Base-by-base conservation (phyloP, 163 green algal species). In the Smithsoniella earleae region DNA sequence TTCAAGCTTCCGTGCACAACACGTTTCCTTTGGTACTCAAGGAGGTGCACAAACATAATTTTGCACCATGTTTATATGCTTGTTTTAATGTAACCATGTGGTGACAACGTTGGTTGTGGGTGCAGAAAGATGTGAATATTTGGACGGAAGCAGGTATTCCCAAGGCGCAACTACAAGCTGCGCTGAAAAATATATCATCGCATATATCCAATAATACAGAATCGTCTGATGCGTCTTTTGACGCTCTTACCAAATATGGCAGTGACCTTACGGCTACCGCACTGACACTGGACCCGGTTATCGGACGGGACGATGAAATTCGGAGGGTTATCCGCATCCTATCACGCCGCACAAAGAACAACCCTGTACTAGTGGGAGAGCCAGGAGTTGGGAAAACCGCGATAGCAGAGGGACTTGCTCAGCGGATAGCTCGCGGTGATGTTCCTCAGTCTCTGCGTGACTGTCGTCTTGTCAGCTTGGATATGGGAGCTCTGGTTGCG, bases 381-480 rank as follows among this genome's bases (percentile, higher is more conserved):
- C 91, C 91, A n/a, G 90, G 90, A 28, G 90, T 96, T 31, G 91
- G 91, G 73, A 97, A 97, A 80, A 97, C 90, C 3, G 91, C 91
- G 13, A 93, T 96, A 46, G 86, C 86, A 36, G 90, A 95, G 82
- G 90, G 89, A 1, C 86, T 98, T 62, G 93, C 93, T 37, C 93
- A 98, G 84, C 86, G 93, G 36, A 92, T 98, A 31, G 91, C 44
- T 1, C 83, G 85, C 64, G 87, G 87, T n/a, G 92, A 97, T 74
- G 88, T 96, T 25, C 91, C 91, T 2, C 82, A 85, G 37, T 86
- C 73, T 5, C 80, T 92, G 33, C 76, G 86, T 46, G 73, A 77
- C 62, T 34, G 73, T 22, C 79, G 81, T 13, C 76, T 98, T 16
- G 89, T 97, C 20, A 74, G 81, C 1, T 84, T 98, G 45, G 93